Evolutionary conservation across 495 filamentous ascomycete genomes (phyloP), one percentile per base, ranked within the genome.

Genomic region (Melanomma pulvis-pyrius): DNA sequence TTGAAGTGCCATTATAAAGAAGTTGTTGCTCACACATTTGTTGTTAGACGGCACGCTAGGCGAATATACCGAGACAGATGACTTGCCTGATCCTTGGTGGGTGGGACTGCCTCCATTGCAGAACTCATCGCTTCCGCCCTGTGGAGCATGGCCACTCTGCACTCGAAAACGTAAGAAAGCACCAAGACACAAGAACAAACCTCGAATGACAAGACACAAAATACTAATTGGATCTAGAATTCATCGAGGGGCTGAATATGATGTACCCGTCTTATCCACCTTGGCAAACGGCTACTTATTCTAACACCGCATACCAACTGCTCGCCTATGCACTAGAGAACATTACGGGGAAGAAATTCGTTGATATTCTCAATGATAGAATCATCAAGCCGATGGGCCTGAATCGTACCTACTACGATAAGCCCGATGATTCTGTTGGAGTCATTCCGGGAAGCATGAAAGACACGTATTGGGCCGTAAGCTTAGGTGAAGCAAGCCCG

Each of bases 291-390:
- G 80, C 85, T 0, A 78, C 79, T 15, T 88, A 87, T 72, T 84
- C 84, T 12, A 86, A 87, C 72, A 80, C 78, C 2, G 83, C 77
- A 0, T 86, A 79, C 63, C 78, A 80, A 48, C 76, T 87, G 49
- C 76, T 87, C 13, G 81, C 80, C 0, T 81, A 83, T 51, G 83
- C 81, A 1, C 76, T 87, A 36, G 82, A 86, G 58, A 77, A 77
- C 51, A 83, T 87, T 44, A 83, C 80, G 1, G 79, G 80, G 6
- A 81, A 76, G 52, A 61, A 66, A 0, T 82, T 83, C 58, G 59
- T 78, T 8, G 48, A 76, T 0, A 75, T 84, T 67, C 75, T 87
- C 22, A 55, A 82, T 46, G 69, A 79, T 1, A 71, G 63, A 52
- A 15, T 72, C n/a, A 64, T 71, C 51, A 47, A 59, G 39, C 51